A percentile compares a stretch with the other conserved stretches of the same genome.
Conservation (phyloP, 2,329 filamentous ascomycete genomes). For the Fusarium torulosum region DNA sequence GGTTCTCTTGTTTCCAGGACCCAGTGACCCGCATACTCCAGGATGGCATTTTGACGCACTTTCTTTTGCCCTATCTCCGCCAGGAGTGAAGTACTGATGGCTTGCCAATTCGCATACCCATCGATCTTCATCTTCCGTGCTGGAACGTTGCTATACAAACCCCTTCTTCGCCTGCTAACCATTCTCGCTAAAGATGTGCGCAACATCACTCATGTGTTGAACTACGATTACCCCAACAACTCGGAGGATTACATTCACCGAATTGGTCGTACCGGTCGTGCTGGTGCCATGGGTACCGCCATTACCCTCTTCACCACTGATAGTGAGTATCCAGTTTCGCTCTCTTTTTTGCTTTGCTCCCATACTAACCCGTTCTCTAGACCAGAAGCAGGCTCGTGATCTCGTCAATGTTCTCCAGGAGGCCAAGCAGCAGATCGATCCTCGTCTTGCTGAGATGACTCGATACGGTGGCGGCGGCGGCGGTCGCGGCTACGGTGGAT, state of each 20-base stretch:
- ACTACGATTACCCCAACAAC: constrained; percentile 99
- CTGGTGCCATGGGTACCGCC: constrained; percentile 93
- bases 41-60: constrained; percentile 68
- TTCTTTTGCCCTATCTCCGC: constrained; percentile 68
- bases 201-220: constrained; percentile 99
- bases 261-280: constrained; percentile 95
- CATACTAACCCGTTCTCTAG: constrained; percentile 62
- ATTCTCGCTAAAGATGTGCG: constrained; percentile 90
- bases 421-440: constrained; percentile 98
- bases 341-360: neutral
- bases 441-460: constrained; percentile 94
- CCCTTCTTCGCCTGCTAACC: constrained; percentile 79
- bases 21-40: constrained; percentile 65
- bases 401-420: constrained; percentile 92
- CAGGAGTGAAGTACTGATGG: constrained; percentile 66
- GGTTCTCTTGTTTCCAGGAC: constrained; percentile 69
- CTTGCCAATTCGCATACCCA: constrained; percentile 64
- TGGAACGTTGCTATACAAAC: constrained; percentile 72
- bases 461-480: constrained; percentile 89
- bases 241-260: constrained; percentile 98
- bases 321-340: constrained; percentile 75
- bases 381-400: constrained; percentile 96
- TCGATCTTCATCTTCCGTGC: constrained; percentile 61
- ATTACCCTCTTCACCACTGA: constrained; percentile 99
- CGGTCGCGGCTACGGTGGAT: constrained; percentile 78